Evolutionary conservation across 2,329 filamentous ascomycete genomes (phyloP).

Genomic region (Gaeumannomyces sp.): DNA sequence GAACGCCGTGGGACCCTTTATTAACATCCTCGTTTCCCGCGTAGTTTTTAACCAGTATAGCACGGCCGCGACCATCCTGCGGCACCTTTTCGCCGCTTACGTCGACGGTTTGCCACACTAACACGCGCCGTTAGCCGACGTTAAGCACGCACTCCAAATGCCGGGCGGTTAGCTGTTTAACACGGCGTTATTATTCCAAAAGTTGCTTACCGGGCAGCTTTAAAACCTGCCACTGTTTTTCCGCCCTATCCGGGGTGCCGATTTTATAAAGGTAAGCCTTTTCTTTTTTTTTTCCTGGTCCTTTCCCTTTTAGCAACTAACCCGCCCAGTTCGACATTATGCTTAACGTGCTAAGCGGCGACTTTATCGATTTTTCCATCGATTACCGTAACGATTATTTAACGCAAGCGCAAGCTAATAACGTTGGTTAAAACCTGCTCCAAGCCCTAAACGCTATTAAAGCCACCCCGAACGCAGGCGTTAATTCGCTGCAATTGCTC

Average conservation of each 20-base stretch:
- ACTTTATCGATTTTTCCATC: not conserved
- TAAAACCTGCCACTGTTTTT: not conserved
- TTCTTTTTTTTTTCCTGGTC: no score
- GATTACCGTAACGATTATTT: not conserved
- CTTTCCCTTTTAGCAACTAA: not conserved
- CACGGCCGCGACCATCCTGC: conserved; percentile 10
- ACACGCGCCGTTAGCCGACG: not conserved
- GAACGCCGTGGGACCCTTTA: conserved; percentile 23
- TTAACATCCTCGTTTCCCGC: conserved; percentile 25
- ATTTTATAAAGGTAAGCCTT: not conserved
- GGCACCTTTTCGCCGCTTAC: not conserved
- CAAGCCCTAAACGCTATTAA: not conserved
- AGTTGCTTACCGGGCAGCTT: not conserved
- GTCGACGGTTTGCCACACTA: not conserved
- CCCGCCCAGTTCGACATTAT: not conserved
- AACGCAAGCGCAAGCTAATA: not conserved
- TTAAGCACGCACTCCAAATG: conserved; percentile 7
- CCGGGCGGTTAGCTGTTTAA: conserved; percentile 12
- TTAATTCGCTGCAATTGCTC: not conserved
- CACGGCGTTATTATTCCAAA: not conserved
- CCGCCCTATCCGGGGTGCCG: not conserved
- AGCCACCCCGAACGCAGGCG: not conserved
- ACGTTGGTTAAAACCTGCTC: not conserved
- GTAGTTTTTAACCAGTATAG: conserved; percentile 15
- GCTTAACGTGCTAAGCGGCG: not conserved